Conservation (phyloP, 257 asterid species). For the Cynanchum wilfordii region DNA sequence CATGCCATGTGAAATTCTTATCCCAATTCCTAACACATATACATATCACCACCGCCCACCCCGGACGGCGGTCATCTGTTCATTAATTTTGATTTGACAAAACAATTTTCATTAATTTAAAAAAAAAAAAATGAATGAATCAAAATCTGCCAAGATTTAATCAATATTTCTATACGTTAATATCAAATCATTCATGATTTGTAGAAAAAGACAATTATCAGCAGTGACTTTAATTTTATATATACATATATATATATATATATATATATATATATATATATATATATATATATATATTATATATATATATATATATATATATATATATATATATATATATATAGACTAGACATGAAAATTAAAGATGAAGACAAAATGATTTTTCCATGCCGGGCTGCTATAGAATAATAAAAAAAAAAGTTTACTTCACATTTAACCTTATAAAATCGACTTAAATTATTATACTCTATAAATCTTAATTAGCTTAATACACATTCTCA, state of each 20-base stretch:
- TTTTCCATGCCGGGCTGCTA: not conserved
- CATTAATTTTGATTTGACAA: constrained; percentile 15
- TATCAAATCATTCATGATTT: not conserved
- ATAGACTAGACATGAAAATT: not conserved
- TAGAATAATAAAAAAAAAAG: too few species aligned
- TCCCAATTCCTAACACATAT: constrained; percentile 5
- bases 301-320: too few species aligned
- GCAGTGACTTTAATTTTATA: not conserved
- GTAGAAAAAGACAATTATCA: not conserved
- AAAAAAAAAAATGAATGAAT: too few species aligned
- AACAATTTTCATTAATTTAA: not conserved
- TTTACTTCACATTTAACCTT: too few species aligned
- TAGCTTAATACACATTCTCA: too few species aligned
- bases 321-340: too few species aligned
- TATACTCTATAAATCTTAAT: too few species aligned
- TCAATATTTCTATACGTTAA: too few species aligned
- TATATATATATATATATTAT: too few species aligned
- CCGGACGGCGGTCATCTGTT: not conserved
- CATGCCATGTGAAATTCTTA: constrained; percentile 20
- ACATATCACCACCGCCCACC: not conserved
- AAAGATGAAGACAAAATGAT: not conserved
- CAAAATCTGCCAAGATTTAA: not conserved
- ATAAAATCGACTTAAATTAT: too few species aligned
- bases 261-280: too few species aligned
- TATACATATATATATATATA: too few species aligned